phyloP scores from a whole-genome alignment of 371 early-diverging fungal species.

The Mucor saturninus region DNA sequence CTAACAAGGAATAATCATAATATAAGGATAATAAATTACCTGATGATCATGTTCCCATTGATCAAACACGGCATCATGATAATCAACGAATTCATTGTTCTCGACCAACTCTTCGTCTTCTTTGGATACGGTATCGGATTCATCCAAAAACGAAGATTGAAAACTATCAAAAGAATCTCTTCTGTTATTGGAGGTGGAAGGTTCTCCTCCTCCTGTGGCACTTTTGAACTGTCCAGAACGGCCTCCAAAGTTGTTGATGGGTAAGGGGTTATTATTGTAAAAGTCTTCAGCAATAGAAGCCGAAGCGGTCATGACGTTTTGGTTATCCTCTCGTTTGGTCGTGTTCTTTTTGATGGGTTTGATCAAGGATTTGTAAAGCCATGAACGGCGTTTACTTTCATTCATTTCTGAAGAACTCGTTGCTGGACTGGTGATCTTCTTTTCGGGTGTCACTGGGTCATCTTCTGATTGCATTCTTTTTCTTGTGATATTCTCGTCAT shows the following conservation, averaged over 20 bases:
- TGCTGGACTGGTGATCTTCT: neutral
- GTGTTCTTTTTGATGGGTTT: conserved; percentile 13
- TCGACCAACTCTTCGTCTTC: neutral
- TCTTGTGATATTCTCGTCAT: conserved; percentile 5
- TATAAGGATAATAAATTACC: too few relatives aligned
- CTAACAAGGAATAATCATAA: too few relatives aligned
- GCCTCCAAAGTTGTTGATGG: neutral
- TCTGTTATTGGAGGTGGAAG: neutral
- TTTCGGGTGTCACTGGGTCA: conserved; percentile 4
- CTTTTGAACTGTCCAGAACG: too few relatives aligned
- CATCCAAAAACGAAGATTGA: neutral
- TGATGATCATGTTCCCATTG: neutral
- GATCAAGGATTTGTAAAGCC: conserved; percentile 21
- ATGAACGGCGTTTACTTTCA: conserved; percentile 10
- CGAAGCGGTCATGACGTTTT: neutral
- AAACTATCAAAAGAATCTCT: conserved; percentile 30
- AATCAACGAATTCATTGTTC: neutral
- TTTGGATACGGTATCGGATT: neutral
- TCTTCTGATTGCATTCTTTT: neutral
- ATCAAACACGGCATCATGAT: conserved; percentile 1
- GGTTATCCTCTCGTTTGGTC: neutral
- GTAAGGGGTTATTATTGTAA: neutral
- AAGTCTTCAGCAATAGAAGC: neutral
- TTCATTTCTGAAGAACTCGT: neutral
- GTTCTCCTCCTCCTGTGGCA: too few relatives aligned